Percentiles rank a stretch among this genome's conserved stretches.
phyloP scores from a whole-genome alignment of 1,139 yeast species.

The Lizanozyma gosingica region DNA sequence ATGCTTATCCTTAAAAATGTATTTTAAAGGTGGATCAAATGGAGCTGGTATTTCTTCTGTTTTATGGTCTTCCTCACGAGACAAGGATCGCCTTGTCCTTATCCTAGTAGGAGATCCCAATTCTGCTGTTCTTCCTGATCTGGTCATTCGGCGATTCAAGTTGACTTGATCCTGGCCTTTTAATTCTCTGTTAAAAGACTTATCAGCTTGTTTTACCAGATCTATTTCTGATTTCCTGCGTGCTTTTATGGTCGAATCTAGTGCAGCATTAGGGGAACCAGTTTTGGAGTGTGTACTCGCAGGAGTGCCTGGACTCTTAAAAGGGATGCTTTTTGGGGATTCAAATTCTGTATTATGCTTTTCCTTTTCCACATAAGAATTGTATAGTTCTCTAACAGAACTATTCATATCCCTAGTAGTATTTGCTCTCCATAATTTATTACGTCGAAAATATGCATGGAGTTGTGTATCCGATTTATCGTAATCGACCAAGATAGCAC shows the following conservation, averaged over 20 bases:
- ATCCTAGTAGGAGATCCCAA: not conserved
- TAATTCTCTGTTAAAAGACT: too few relatives aligned
- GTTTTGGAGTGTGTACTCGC: not conserved
- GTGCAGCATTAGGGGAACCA: not conserved
- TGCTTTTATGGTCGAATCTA: not conserved
- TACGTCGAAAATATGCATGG: not conserved
- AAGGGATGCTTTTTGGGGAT: too few relatives aligned
- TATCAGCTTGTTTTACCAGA: not conserved
- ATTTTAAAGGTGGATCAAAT: constrained; percentile 45
- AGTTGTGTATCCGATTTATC: not conserved
- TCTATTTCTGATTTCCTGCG: too few relatives aligned
- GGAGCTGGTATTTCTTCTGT: not conserved
- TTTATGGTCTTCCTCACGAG: not conserved
- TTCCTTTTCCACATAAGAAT: not conserved
- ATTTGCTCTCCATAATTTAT: not conserved
- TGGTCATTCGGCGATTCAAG: not conserved
- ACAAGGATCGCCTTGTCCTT: not conserved
- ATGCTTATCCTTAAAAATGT: constrained; percentile 39
- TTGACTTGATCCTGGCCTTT: not conserved
- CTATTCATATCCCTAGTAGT: not conserved
- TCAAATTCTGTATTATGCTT: too few relatives aligned
- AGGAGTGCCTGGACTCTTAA: not conserved
- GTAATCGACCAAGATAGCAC: not conserved
- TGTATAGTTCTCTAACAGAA: not conserved
- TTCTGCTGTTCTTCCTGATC: not conserved